These are phyloP conservation scores for Gentiana straminea DNA, from an alignment of 257 asterid genomes.

Conservation along the genomic window DNA sequence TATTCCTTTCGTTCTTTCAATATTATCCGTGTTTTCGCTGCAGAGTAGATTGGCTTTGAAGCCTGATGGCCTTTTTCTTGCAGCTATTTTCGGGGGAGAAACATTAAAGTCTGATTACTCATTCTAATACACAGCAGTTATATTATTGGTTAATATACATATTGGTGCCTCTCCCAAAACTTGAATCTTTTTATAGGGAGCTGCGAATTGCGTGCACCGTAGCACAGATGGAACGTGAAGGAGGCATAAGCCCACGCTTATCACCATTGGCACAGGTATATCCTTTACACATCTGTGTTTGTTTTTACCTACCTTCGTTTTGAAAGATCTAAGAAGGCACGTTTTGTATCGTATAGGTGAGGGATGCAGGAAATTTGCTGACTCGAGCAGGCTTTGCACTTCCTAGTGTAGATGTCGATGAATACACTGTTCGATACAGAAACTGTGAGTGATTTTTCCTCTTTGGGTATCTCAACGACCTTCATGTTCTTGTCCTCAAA, in stretches of 20 bases:
- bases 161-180: background rate
- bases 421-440: constrained; percentile 69
- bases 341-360: constrained; percentile 52
- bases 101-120: constrained; percentile 48
- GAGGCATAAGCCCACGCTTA: constrained; percentile 89
- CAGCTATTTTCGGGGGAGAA: constrained; percentile 96
- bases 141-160: background rate
- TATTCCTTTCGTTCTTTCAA: background rate
- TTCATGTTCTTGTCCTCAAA: background rate
- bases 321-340: constrained; percentile 1
- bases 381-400: constrained; percentile 92
- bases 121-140: background rate
- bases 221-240: constrained; percentile 97
- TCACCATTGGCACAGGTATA: constrained; percentile 95
- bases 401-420: constrained; percentile 96
- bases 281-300: constrained; percentile 1
- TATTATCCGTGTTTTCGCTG: constrained; percentile 17
- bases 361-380: constrained; percentile 94
- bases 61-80: constrained; percentile 94
- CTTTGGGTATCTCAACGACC: background rate
- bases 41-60: constrained; percentile 92
- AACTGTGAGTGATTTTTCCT: constrained; percentile 39
- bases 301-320: background rate
- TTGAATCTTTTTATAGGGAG: constrained; percentile 40
- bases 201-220: constrained; percentile 90